Conservation (phyloP, 2,329 filamentous ascomycete genomes). For the Plectosphaerella plurivora region DNA sequence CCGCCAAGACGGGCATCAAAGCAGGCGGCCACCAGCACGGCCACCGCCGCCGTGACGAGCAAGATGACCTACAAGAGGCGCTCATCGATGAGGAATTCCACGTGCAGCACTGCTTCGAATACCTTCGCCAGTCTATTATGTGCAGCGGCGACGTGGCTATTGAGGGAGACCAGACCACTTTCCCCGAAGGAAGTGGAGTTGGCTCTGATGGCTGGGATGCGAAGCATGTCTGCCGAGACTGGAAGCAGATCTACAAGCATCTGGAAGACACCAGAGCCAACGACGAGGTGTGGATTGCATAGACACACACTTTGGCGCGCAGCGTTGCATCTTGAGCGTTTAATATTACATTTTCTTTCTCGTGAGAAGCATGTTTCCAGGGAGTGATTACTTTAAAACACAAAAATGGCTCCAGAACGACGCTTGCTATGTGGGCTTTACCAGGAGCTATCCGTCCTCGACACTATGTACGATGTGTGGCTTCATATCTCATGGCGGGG, state of each 20-base stretch:
- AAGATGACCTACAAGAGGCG: conserved; percentile 11
- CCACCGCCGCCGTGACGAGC: conserved; percentile 16
- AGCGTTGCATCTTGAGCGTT: background rate
- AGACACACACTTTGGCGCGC: background rate
- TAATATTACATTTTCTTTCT: no score
- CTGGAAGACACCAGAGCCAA: conserved; percentile 26
- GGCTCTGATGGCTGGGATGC: conserved; percentile 39
- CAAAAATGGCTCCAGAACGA: background rate
- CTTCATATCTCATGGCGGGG: background rate
- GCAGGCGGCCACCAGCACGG: conserved; percentile 1
- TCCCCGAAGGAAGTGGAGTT: conserved; percentile 24
- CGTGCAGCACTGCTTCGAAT: conserved; percentile 33
- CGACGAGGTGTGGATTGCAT: conserved; percentile 28
- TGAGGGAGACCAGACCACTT: conserved; percentile 33
- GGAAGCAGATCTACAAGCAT: conserved; percentile 26
- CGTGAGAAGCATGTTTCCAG: no score
- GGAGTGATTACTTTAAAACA: no score
- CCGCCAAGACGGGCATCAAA: conserved; percentile 8
- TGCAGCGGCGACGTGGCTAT: conserved; percentile 25
- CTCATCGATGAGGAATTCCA: conserved; percentile 29
- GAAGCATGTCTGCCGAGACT: conserved; percentile 36
- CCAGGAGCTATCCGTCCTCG: background rate
- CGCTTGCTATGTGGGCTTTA: background rate
- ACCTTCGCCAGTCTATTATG: conserved; percentile 27
- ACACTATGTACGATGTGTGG: background rate